phyloP scores from a whole-genome alignment of 2,329 filamentous ascomycete species.

The Talaromyces piceae region DNA sequence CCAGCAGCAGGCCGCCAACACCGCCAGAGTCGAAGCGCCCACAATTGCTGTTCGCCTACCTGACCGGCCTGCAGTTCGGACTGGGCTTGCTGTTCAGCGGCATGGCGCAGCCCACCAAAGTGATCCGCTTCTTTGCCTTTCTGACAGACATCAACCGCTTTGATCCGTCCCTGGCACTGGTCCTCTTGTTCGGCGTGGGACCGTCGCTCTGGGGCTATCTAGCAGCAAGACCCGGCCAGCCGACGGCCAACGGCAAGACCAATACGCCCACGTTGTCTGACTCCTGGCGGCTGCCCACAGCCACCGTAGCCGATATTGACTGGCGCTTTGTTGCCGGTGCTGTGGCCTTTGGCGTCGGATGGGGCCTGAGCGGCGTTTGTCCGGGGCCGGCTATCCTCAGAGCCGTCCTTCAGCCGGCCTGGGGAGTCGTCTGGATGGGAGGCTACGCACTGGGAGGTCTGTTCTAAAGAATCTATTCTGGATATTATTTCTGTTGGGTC shows the following conservation, averaged over 20 bases:
- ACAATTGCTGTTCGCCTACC: conserved; percentile 34
- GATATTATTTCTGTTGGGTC: too few relatives aligned
- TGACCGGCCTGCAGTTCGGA: conserved; percentile 45
- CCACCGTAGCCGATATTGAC: conserved; percentile 42
- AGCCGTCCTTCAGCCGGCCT: conserved; percentile 39
- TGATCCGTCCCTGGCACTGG: conserved; percentile 44
- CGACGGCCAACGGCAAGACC: conserved; percentile 17
- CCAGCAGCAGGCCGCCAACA: conserved; percentile 19
- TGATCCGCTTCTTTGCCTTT: conserved; percentile 43
- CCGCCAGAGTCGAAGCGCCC: conserved; percentile 18
- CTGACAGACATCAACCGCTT: conserved; percentile 37
- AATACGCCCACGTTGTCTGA: conserved; percentile 33
- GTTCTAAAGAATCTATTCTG: conserved; percentile 16
- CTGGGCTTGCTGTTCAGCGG: conserved; percentile 45
- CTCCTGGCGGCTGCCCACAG: conserved; percentile 38
- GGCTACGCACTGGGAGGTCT: conserved; percentile 41
- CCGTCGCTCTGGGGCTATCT: conserved; percentile 37
- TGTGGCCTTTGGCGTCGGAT: conserved; percentile 43
- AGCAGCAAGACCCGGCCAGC: conserved; percentile 22
- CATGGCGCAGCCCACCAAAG: conserved; percentile 46
- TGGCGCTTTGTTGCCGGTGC: conserved; percentile 43
- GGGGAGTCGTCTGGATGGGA: conserved; percentile 41
- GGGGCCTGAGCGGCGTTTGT: conserved; percentile 46
- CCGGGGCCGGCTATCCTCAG: conserved; percentile 46
- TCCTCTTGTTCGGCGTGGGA: conserved; percentile 44